Conservation (phyloP, 371 early-diverging fungal genomes). For the Mortierella sp. region DNA sequence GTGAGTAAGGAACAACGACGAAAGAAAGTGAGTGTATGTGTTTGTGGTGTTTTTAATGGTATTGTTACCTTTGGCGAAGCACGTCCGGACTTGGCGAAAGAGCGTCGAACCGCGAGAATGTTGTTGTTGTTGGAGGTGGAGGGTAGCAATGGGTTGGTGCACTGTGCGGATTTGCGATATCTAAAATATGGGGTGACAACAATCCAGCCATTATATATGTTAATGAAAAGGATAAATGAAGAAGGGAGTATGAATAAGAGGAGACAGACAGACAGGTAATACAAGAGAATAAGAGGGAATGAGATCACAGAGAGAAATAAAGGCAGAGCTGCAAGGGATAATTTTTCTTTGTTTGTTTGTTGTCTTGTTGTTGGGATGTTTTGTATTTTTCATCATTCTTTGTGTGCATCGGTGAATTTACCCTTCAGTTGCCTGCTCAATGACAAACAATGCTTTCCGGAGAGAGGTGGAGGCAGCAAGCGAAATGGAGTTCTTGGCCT, state of each 20-base stretch:
- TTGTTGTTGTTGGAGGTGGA: not conserved
- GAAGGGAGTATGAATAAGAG: not conserved
- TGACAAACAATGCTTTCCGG: constrained; percentile 27
- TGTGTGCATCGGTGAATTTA: constrained; percentile 10
- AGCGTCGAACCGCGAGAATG: not conserved
- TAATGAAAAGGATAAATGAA: not conserved
- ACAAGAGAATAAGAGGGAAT: not conserved
- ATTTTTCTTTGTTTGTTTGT: not conserved
- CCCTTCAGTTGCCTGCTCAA: constrained; percentile 35
- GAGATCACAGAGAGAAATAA: not conserved
- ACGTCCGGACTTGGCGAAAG: not conserved
- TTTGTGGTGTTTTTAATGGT: not conserved
- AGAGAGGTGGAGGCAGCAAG: constrained; percentile 31
- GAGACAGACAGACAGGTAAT: not conserved
- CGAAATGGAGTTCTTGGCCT: not conserved
- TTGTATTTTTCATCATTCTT: not conserved
- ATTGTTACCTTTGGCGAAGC: not conserved
- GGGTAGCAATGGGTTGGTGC: not conserved
- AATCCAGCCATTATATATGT: not conserved
- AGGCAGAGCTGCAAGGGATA: constrained; percentile 5
- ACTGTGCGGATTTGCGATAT: not conserved
- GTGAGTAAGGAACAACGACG: not conserved
- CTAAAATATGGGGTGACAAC: not conserved
- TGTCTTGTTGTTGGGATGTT: no score
- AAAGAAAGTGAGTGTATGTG: not conserved